Conservation (phyloP, 306 rosid species). For the Vigna angularis region DNA sequence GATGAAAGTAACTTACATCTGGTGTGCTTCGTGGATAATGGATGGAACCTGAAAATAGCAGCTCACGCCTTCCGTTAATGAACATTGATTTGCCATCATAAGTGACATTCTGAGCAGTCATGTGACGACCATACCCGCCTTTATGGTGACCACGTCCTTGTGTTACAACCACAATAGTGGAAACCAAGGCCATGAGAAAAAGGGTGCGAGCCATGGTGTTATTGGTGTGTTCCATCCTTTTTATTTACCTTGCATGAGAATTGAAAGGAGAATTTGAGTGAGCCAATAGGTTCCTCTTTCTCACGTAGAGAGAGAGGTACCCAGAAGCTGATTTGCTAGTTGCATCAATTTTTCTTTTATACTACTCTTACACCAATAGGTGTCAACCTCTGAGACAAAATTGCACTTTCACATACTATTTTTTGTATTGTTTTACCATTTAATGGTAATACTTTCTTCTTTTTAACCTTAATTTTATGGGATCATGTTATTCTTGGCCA, state of each 20-base stretch:
- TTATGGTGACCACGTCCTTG: neutral
- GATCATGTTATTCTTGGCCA: too few relatives aligned
- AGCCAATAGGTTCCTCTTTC: constrained; percentile 37
- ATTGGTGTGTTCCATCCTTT: neutral
- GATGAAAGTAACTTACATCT: constrained; percentile 12
- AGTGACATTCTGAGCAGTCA: constrained; percentile 42
- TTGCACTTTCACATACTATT: neutral
- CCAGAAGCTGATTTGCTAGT: constrained; percentile 15
- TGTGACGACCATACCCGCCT: neutral
- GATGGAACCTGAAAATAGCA: constrained; percentile 83
- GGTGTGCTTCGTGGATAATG: constrained; percentile 87
- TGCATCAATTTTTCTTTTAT: neutral
- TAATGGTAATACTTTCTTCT: too few relatives aligned
- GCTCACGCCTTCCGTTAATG: constrained; percentile 64
- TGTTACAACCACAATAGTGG: constrained; percentile 24
- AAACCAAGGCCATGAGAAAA: constrained; percentile 31
- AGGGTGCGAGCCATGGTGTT: neutral
- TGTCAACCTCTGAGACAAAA: neutral
- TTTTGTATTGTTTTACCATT: too few relatives aligned
- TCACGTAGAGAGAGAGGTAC: constrained; percentile 26
- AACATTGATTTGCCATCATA: constrained; percentile 59
- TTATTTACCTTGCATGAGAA: neutral
- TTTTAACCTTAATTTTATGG: too few relatives aligned
- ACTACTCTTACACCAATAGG: neutral
- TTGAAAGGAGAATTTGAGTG: neutral